Conservation (phyloP, 1,284 basidiomycete genomes). For the Heterobasidion occidentale region DNA sequence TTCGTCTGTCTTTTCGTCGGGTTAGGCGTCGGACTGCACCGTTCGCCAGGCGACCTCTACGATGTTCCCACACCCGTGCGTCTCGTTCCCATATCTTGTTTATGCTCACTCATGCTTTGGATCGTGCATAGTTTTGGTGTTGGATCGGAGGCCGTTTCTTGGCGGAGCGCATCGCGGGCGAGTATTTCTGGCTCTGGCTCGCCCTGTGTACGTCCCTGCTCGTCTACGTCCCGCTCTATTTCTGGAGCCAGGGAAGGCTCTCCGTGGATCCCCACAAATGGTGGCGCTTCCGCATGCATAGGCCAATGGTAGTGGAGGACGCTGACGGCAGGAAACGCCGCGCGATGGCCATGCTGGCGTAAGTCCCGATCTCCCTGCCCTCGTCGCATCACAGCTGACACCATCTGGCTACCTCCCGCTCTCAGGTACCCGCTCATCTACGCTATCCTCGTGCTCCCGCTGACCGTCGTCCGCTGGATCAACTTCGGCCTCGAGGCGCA, state of each 20-base stretch:
- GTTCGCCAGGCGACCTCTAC: slow-evolving; percentile 9
- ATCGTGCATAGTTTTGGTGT: slow-evolving; percentile 29
- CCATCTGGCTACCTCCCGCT: neutral
- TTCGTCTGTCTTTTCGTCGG: slow-evolving; percentile 10
- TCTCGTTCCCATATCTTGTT: neutral
- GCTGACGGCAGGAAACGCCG: slow-evolving; percentile 11
- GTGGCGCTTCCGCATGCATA: neutral
- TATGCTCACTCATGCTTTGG: neutral
- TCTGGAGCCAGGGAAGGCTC: slow-evolving; percentile 22
- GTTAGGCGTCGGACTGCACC: slow-evolving; percentile 12
- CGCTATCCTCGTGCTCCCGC: slow-evolving; percentile 1
- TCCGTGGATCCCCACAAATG: slow-evolving; percentile 12
- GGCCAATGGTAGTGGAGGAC: neutral
- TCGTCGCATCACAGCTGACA: neutral
- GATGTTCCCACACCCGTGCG: slow-evolving; percentile 13
- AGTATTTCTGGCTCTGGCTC: slow-evolving; percentile 45
- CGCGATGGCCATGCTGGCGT: slow-evolving; percentile 44
- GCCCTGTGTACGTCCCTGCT: slow-evolving; percentile 29
- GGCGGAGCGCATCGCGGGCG: slow-evolving; percentile 33
- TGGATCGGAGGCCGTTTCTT: slow-evolving; percentile 32
- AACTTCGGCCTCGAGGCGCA: slow-evolving; percentile 20
- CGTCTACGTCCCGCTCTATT: slow-evolving; percentile 31
- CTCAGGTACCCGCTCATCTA: slow-evolving; percentile 33
- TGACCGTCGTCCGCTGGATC: slow-evolving; percentile 33
- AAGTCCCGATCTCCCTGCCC: slow-evolving; percentile 14